These are phyloP conservation scores for Stevia rebaudiana DNA, from an alignment of 140 eudicot species.

Conservation along the genomic window DNA sequence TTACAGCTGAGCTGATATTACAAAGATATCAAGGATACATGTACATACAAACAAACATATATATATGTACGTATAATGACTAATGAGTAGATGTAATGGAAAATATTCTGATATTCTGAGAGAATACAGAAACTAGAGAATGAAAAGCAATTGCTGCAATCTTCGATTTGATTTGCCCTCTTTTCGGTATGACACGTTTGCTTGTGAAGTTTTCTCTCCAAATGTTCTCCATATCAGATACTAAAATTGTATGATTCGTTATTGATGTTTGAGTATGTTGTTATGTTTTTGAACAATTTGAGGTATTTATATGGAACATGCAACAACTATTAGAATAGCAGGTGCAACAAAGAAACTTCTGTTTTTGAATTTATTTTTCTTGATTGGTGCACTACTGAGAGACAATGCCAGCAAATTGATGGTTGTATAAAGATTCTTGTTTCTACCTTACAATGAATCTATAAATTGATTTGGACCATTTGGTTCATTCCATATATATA, in stretches of 20 bases:
- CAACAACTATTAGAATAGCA: conserved; percentile 3
- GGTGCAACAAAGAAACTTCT: conserved; percentile 27
- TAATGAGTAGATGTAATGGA: neutral
- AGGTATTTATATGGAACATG: conserved; percentile 21
- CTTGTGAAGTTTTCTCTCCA: conserved; percentile 21
- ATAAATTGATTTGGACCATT: conserved; percentile 16
- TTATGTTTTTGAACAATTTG: conserved; percentile 7
- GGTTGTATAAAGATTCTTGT: conserved; percentile 25
- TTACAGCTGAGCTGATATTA: neutral
- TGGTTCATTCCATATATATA: conserved; percentile 13
- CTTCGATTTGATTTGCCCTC: conserved; percentile 40
- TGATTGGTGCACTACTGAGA: conserved; percentile 25
- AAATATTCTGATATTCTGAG: neutral
- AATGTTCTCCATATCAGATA: conserved; percentile 19
- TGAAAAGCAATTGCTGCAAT: conserved; percentile 39
- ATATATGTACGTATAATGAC: neutral
- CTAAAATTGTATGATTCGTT: neutral
- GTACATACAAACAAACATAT: neutral
- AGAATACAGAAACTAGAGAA: conserved; percentile 25
- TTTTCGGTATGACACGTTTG: conserved; percentile 39
- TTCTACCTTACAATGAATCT: conserved; percentile 14
- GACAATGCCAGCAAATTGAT: conserved; percentile 41
- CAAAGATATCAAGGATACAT: neutral
- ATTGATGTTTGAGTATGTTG: neutral
- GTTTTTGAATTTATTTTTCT: neutral